Base-by-base conservation (phyloP, 495 filamentous ascomycete species). In the Mycothermus thermophilus region DNA sequence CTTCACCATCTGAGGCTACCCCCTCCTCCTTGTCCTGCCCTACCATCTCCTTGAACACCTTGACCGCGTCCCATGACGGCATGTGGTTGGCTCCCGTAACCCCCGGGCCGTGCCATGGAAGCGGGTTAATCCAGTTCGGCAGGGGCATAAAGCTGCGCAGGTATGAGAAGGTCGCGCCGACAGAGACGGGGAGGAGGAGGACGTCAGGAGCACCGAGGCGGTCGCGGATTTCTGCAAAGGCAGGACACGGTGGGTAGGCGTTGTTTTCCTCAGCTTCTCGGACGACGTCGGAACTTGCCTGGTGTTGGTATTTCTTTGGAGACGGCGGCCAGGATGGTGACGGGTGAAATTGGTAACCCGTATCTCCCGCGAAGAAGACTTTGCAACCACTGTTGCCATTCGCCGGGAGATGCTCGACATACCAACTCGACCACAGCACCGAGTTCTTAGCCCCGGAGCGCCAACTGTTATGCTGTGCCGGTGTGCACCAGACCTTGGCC, bases 371-470 rank as follows among this genome's bases (percentile, higher is more conserved):
- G 13, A 52, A 54, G 36, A 48, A 57, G 8, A 52, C 32, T 14
- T 42, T n/a, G n/a, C n/a, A n/a, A n/a, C n/a, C n/a, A n/a, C n/a
- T n/a, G n/a, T n/a, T n/a, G n/a, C n/a, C n/a, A n/a, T n/a, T n/a
- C n/a, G n/a, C n/a, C n/a, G 4, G 2, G 11, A 22, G 42, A 20
- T 48, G 35, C 17, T 59, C 49, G 5, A 74, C 34, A n/a, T 59
- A 51, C 69, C 69, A 74, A 27, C 66, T 65, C 14, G 62, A 62
- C 71, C 71, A 74, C 6, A 74, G 57, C 1, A 63, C 59, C 4
- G 39, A 35, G 27, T 44, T 42, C 13, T 60, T 55, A 30, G 28
- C 41, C 0, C 47, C 40, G 1, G 31, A 25, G 21, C 67, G 47
- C 1, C 57, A 64, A 14, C 60, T 66, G 38, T 47, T 49, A 42